Evolutionary conservation across 805 yeast species (phyloP).

Genomic region (Ogataea haglerorum): DNA sequence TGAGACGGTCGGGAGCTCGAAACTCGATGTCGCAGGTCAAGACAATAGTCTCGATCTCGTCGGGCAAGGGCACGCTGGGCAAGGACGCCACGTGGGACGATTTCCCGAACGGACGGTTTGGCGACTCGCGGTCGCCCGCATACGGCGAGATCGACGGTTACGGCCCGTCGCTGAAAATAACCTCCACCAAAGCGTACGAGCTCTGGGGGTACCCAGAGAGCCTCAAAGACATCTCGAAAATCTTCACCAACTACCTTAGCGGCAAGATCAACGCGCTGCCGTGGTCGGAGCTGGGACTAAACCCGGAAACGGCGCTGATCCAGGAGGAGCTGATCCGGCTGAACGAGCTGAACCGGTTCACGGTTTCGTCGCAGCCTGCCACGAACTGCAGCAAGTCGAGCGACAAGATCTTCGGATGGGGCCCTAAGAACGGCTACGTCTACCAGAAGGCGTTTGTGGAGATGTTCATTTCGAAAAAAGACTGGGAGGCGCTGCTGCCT

Average conservation of each 20-base stretch:
- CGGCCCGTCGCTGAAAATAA: constrained; percentile 84
- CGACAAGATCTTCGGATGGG: constrained; percentile 97
- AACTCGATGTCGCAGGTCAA: constrained; percentile 40
- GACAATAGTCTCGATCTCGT: constrained; percentile 69
- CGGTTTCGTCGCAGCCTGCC: constrained; percentile 96
- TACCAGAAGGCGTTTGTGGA: constrained; percentile 95
- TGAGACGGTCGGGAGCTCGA: constrained; percentile 12
- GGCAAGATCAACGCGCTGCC: constrained; percentile 78
- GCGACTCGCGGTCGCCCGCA: constrained; percentile 94
- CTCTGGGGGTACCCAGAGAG: constrained; percentile 79
- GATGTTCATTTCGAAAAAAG: constrained; percentile 68
- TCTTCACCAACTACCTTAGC: constrained; percentile 71
- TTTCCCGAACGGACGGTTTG: constrained; percentile 92
- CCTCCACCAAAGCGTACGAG: constrained; percentile 59
- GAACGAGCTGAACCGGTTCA: constrained; percentile 71
- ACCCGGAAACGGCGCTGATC: constrained; percentile 86
- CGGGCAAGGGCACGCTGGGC: constrained; percentile 81
- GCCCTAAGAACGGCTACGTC: constrained; percentile 82
- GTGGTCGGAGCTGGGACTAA: constrained; percentile 84
- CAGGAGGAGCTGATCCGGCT: constrained; percentile 85
- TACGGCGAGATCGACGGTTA: constrained; percentile 98
- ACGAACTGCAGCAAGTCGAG: constrained; percentile 71
- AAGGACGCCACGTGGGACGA: constrained; percentile 97
- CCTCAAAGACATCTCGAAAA: constrained; percentile 54
- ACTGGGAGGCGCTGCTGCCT: constrained; percentile 63